Conservation (phyloP, 495 filamentous ascomycete genomes). For the Oleoguttula mirabilis region DNA sequence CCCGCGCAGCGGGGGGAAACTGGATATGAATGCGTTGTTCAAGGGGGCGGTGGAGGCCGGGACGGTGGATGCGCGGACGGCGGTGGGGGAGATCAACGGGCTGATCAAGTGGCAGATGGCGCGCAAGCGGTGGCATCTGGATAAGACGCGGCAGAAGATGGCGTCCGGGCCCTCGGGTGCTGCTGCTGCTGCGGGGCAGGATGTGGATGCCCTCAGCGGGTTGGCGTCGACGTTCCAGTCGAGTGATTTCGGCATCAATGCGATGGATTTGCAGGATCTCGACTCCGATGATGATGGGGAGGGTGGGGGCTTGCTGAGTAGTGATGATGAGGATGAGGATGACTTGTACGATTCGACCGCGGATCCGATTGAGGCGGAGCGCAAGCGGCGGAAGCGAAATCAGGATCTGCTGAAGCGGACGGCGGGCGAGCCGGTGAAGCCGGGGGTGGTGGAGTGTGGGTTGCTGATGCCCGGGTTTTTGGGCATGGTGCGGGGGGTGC, state of each 20-base stretch:
- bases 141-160: constrained; percentile 98
- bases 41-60: constrained; percentile 58
- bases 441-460: constrained; percentile 60
- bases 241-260: constrained; percentile 63
- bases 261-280: constrained; percentile 67
- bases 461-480: constrained; percentile 71
- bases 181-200: neutral
- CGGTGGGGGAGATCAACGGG: constrained; percentile 67
- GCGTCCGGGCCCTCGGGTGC: constrained; percentile 53
- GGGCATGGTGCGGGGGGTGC: constrained; percentile 69
- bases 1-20: constrained; percentile 56
- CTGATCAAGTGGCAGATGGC: constrained; percentile 90
- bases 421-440: constrained; percentile 85
- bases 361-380: constrained; percentile 79
- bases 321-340: constrained; percentile 42
- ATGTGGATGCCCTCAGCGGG: neutral
- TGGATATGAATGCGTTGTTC: constrained; percentile 91
- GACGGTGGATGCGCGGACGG: constrained; percentile 54
- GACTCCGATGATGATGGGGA: constrained; percentile 61
- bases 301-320: constrained; percentile 30
- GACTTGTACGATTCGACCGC: constrained; percentile 50
- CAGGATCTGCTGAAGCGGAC: constrained; percentile 68
- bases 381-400: constrained; percentile 57
- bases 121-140: constrained; percentile 90
- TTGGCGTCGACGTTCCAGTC: constrained; percentile 17